Evolutionary conservation across 768 basidiomycete species (phyloP), one percentile per base, ranked within the genome.

Genomic region (Pleurotus citrinopileatus): DNA sequence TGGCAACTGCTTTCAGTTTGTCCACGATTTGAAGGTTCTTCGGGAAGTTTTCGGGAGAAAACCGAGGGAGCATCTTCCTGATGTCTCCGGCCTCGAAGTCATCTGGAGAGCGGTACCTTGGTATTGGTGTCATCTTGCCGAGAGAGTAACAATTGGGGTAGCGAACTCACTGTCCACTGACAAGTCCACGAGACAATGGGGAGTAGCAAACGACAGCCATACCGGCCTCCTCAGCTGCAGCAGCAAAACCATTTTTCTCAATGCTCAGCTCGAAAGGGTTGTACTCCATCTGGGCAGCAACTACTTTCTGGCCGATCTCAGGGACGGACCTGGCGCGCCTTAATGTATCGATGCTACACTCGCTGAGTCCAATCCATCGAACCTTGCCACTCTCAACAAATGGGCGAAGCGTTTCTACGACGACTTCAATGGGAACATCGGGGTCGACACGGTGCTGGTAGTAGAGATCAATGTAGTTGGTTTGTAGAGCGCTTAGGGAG

Each of bases 31-130:
- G 67, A 29, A 76, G 62, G 50, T 71, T 48, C n/a, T 69, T 74
- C 0, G 72, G 72, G 60, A 79, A 79, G 60, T 77, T 78, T 56
- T 74, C 74, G 50, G 63, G 59, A 10, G 66, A 67, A 52, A 65
- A 67, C 43, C 63, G 57, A 22, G 71, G 71, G 25, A 72, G 55
- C 20, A 57, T 51, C 8, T 63, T 60, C 6, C 74, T 57, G 34
- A 69, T 65, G 52, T 75, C 74, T 15, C 54, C 61, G 50, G 62
- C 60, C 23, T 64, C 69, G 37, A 75, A 72, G 52, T 73, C 73
- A 12, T 67, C 69, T 2, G 64, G 65, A 12, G 67, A 67, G 53
- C 61, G 69, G 63, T 68, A 59, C 42, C 57, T 54, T 36, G n/a
- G n/a, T 19, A 55, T 59, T 55, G 19, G 29, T 63, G 62, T 52